Evolutionary conservation across 495 filamentous ascomycete species (phyloP).

Genomic region (Xylaria telfairii): DNA sequence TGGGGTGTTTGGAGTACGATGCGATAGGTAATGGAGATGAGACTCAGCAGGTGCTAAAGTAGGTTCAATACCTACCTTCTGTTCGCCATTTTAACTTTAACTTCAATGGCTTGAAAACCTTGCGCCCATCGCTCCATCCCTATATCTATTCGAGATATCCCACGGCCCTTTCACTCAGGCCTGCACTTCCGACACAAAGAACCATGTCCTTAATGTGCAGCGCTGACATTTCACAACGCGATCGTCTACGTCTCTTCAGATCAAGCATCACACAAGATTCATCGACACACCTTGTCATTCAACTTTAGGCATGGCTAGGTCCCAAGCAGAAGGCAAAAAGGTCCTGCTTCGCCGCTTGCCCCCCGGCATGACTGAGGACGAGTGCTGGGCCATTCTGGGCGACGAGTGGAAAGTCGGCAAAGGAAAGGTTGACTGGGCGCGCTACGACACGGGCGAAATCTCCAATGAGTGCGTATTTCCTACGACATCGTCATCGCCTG

Average conservation of each 20-base stretch:
- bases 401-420: constrained; percentile 79
- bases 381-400: constrained; percentile 77
- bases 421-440: constrained; percentile 83
- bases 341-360: constrained; percentile 84
- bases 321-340: constrained; percentile 73
- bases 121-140: background rate
- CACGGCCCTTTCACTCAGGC: background rate
- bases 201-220: constrained; percentile 13
- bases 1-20: background rate
- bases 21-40: background rate
- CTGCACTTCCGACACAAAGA: background rate
- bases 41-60: background rate
- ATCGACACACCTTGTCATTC: background rate
- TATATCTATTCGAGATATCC: background rate
- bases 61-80: too few species aligned
- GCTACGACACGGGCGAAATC: constrained; percentile 80
- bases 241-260: constrained; percentile 1
- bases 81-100: background rate
- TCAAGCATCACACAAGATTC: constrained; percentile 1
- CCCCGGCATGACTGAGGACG: constrained; percentile 79
- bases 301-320: constrained; percentile 50
- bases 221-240: background rate
- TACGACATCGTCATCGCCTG: background rate
- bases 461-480: constrained; percentile 76
- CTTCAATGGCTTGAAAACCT: background rate